A percentile compares a stretch with the other conserved stretches of the same genome.
Conservation (phyloP, 768 basidiomycete species). For the Mycena kentingensis region DNA sequence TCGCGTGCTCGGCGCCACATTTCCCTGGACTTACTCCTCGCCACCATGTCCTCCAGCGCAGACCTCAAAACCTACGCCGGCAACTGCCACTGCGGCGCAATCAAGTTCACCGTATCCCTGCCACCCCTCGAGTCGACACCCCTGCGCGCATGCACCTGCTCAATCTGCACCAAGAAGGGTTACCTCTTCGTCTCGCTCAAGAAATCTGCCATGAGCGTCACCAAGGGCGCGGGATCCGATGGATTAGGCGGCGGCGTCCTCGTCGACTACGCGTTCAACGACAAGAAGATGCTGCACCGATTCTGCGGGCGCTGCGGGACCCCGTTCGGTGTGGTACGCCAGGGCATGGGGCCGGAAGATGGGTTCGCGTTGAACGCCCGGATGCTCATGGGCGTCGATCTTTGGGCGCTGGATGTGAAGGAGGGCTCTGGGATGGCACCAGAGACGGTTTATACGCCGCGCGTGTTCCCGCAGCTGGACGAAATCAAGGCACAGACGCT, state of each 20-base stretch:
- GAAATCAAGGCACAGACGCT: constrained; percentile 8
- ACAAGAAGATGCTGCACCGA: constrained; percentile 10
- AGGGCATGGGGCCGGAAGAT: not conserved
- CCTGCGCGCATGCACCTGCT: constrained; percentile 18
- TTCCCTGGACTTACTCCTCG: not conserved
- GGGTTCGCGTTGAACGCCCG: constrained; percentile 18
- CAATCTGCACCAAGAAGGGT: constrained; percentile 24
- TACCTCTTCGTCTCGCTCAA: constrained; percentile 20
- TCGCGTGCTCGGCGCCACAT: no score
- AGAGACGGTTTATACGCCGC: constrained; percentile 1
- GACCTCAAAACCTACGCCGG: constrained; percentile 16
- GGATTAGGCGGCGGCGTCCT: constrained; percentile 19
- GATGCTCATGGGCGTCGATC: constrained; percentile 14
- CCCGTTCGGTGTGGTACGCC: constrained; percentile 14
- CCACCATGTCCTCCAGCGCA: constrained; percentile 2
- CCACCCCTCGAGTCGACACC: constrained; percentile 13
- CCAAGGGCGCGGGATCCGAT: constrained; percentile 19
- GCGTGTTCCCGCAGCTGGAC: constrained; percentile 12
- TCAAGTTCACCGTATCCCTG: constrained; percentile 19
- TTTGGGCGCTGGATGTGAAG: constrained; percentile 12
- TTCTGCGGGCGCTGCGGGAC: constrained; percentile 22
- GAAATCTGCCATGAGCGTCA: constrained; percentile 12
- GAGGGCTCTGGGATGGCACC: not conserved
- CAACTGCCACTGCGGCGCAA: constrained; percentile 25
- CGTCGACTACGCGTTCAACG: constrained; percentile 11